Evolutionary conservation across 768 basidiomycete genomes (phyloP).

Genomic region (Phallus indusiatus): DNA sequence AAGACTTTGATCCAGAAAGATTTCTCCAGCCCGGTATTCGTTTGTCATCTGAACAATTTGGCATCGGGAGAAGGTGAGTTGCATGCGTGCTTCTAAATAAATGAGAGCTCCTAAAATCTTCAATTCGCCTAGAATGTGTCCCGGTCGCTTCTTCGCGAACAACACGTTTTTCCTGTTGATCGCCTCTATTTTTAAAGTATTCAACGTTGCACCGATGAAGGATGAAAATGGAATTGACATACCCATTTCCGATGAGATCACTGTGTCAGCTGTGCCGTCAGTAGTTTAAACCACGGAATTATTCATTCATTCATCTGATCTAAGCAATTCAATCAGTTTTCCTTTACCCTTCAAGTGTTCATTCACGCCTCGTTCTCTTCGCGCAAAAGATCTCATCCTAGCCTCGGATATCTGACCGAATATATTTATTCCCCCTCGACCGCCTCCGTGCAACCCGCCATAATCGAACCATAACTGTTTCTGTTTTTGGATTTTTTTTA

Average conservation of each 20-base stretch:
- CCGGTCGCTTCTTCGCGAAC: not conserved
- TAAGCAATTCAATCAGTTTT: slow-evolving; percentile 16
- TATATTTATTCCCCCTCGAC: too few relatives aligned
- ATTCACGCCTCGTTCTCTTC: slow-evolving; percentile 23
- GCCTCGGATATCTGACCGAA: too few relatives aligned
- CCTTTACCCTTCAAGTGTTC: slow-evolving; percentile 22
- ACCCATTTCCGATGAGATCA: not conserved
- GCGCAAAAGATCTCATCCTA: slow-evolving; percentile 14
- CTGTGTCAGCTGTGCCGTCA: not conserved
- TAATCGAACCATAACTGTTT: too few relatives aligned
- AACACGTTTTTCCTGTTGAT: slow-evolving; percentile 8
- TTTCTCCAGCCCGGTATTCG: slow-evolving; percentile 20
- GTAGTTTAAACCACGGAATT: not conserved
- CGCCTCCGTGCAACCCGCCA: too few relatives aligned
- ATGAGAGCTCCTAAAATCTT: not conserved
- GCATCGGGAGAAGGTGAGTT: slow-evolving; percentile 25
- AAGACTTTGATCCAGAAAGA: slow-evolving; percentile 27
- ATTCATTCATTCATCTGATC: too few relatives aligned
- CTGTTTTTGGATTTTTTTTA: too few relatives aligned
- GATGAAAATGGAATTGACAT: slow-evolving; percentile 7
- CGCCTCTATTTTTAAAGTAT: slow-evolving; percentile 10
- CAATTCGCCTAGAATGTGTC: slow-evolving; percentile 2
- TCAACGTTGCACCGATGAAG: slow-evolving; percentile 7
- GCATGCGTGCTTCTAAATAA: not conserved
- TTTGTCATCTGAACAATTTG: slow-evolving; percentile 25